phyloP scores from a whole-genome alignment of 345 rosid species.

The Limnanthes douglasii region DNA sequence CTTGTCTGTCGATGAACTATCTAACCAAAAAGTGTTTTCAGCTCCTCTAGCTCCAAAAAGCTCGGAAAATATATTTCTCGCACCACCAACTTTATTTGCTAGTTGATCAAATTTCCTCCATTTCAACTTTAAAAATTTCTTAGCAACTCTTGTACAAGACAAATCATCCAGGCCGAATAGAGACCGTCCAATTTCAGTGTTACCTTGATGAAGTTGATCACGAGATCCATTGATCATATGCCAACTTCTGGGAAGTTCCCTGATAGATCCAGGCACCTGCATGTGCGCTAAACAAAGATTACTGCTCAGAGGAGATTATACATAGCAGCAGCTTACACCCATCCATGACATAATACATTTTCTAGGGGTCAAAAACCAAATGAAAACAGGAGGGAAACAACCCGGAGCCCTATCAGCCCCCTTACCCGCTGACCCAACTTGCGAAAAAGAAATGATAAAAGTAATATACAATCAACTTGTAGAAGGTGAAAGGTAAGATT shows the following conservation, averaged over 20 bases:
- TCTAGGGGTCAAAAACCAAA: neutral
- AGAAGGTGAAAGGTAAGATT: too few relatives aligned
- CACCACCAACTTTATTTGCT: conserved; percentile 59
- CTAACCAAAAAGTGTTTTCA: conserved; percentile 87
- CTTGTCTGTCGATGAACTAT: conserved; percentile 89
- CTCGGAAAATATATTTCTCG: conserved; percentile 52
- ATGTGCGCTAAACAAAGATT: conserved; percentile 51
- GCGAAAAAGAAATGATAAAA: too few relatives aligned
- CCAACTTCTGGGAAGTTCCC: conserved; percentile 24
- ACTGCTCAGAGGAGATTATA: conserved; percentile 35
- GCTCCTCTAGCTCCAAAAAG: conserved; percentile 38
- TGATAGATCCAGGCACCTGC: conserved; percentile 49
- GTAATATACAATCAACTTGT: too few relatives aligned
- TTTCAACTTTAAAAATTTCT: conserved; percentile 38
- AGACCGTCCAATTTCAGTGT: conserved; percentile 16
- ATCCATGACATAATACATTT: neutral
- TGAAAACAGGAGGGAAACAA: neutral
- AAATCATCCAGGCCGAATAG: conserved; percentile 18
- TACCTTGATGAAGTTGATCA: conserved; percentile 10
- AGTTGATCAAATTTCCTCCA: conserved; percentile 64
- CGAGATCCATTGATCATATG: conserved; percentile 14
- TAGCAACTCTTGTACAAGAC: conserved; percentile 10
- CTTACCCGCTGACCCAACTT: too few relatives aligned
- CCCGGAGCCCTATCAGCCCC: too few relatives aligned
- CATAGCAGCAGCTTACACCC: too few relatives aligned